Evolutionary conservation across 1,284 basidiomycete species (phyloP).

Genomic region (Pterulicium gracile): DNA sequence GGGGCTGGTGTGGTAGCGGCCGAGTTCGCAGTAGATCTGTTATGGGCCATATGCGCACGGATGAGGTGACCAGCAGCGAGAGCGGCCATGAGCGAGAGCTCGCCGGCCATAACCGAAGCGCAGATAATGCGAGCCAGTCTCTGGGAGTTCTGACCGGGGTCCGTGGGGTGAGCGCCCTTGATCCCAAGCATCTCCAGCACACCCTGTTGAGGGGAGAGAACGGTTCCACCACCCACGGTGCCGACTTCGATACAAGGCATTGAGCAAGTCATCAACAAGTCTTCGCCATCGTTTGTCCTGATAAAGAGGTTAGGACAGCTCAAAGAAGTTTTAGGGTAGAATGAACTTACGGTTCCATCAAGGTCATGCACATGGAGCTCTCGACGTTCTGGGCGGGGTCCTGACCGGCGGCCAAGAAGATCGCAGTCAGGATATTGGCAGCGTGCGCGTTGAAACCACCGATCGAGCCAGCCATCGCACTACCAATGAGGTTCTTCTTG

Average conservation of each 20-base stretch:
- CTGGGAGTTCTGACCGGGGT: conserved; percentile 82
- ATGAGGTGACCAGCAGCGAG: conserved; percentile 89
- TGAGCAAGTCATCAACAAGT: conserved; percentile 84
- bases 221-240: conserved; percentile 93
- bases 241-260: conserved; percentile 98
- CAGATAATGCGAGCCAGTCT: conserved; percentile 81
- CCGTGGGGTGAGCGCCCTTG: conserved; percentile 73
- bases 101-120: conserved; percentile 90
- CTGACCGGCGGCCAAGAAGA: conserved; percentile 96
- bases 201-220: conserved; percentile 80
- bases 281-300: conserved; percentile 81
- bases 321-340: conserved; percentile 6
- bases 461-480: conserved; percentile 94
- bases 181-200: conserved; percentile 90
- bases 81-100: conserved; percentile 81
- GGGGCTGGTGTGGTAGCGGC: conserved; percentile 56
- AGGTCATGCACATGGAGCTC: conserved; percentile 95
- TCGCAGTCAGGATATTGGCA: conserved; percentile 92
- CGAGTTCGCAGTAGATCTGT: conserved; percentile 58
- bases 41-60: conserved; percentile 82
- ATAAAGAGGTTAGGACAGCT: conserved; percentile 6
- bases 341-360: conserved; percentile 88
- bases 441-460: conserved; percentile 99
- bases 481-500: conserved; percentile 98
- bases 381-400: conserved; percentile 99